These are phyloP conservation scores for Talaromyces wortmannii DNA, from an alignment of 495 filamentous ascomycete genomes.

Conservation along the genomic window DNA sequence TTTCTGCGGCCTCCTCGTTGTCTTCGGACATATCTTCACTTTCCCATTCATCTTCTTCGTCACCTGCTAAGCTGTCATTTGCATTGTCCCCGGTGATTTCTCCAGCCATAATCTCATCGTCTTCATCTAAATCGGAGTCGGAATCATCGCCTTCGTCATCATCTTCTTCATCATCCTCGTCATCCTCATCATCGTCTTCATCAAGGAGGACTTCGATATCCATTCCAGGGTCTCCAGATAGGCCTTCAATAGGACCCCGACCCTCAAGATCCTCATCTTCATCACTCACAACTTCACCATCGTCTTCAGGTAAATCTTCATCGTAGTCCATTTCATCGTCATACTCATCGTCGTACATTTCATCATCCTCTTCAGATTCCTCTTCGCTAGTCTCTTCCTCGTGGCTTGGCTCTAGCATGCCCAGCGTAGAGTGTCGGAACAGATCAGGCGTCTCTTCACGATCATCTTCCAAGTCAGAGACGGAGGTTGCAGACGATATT, in stretches of 20 bases:
- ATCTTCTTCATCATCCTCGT: constrained; percentile 55
- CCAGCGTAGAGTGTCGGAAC: constrained; percentile 91
- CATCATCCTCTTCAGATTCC: constrained; percentile 65
- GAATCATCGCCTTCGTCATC: constrained; percentile 62
- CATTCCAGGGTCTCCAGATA: constrained; percentile 68
- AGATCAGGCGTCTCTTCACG: constrained; percentile 97
- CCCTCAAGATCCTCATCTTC: constrained; percentile 77
- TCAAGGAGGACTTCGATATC: constrained; percentile 83
- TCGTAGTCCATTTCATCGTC: constrained; percentile 89
- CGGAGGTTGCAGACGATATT: constrained; percentile 80
- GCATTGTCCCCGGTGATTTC: constrained; percentile 58
- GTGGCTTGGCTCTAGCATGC: constrained; percentile 82
- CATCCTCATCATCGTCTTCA: constrained; percentile 57
- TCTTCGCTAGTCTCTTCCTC: constrained; percentile 65
- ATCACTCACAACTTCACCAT: constrained; percentile 83
- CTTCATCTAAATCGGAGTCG: constrained; percentile 48
- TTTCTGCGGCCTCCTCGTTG: constrained; percentile 48
- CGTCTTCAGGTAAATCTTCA: constrained; percentile 65
- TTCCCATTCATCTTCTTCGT: constrained; percentile 54
- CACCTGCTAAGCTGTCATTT: constrained; percentile 53
- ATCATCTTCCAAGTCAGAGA: constrained; percentile 79
- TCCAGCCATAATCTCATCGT: constrained; percentile 42
- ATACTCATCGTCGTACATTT: constrained; percentile 81
- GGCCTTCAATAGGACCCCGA: constrained; percentile 80
- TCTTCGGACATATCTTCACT: constrained; percentile 49